These are phyloP conservation scores for Cantharellus cinnabarinus DNA, from an alignment of 768 basidiomycete species.

Conservation along the genomic window DNA sequence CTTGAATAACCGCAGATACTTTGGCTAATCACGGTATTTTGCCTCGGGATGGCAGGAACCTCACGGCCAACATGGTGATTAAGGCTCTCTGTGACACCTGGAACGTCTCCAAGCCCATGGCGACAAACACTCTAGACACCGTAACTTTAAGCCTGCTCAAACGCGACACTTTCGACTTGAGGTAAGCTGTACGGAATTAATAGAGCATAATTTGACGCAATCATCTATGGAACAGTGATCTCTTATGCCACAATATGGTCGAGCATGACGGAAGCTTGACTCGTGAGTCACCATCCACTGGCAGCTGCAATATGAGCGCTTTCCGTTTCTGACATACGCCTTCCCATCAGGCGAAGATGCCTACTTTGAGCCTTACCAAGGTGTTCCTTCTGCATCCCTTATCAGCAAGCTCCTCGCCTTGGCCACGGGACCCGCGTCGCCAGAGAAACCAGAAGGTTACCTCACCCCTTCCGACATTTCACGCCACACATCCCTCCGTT, in stretches of 20 bases:
- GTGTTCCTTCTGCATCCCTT: constrained; percentile 30
- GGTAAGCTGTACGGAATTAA: background rate
- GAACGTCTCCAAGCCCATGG: constrained; percentile 9
- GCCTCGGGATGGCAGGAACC: constrained; percentile 46
- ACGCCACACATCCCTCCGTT: constrained; percentile 35
- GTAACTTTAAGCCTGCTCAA: background rate
- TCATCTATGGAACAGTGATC: background rate
- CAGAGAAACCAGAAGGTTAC: constrained; percentile 23
- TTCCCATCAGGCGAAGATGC: constrained; percentile 31
- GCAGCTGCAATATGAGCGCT: background rate
- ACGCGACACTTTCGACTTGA: background rate
- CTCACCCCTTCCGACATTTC: constrained; percentile 41
- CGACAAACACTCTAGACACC: background rate
- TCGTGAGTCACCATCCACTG: constrained; percentile 4
- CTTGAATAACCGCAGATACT: constrained; percentile 29
- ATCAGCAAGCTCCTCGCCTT: constrained; percentile 15
- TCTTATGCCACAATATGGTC: constrained; percentile 3
- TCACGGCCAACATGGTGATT: constrained; percentile 33
- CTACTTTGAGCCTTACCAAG: constrained; percentile 31
- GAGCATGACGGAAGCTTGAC: constrained; percentile 12
- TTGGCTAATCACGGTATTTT: constrained; percentile 59
- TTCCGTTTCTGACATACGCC: background rate
- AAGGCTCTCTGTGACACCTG: constrained; percentile 3
- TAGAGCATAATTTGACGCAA: background rate
- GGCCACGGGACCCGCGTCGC: constrained; percentile 22